Percentiles rank a stretch among this genome's conserved stretches.
Conservation (phyloP, 805 yeast species). For the Wickerhamomyces subpelliculosus region DNA sequence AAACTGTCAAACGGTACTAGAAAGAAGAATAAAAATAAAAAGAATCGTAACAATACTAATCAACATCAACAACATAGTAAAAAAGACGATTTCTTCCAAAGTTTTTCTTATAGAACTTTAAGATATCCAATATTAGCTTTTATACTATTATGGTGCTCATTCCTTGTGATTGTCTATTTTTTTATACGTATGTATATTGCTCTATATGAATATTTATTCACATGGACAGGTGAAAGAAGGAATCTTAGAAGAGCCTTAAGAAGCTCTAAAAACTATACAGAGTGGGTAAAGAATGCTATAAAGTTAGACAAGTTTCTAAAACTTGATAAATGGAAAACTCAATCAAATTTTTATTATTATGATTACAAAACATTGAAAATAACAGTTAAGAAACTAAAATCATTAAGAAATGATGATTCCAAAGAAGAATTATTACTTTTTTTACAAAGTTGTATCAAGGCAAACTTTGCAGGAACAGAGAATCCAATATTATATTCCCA, state of each 20-base stretch:
- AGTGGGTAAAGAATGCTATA: conserved; percentile 57
- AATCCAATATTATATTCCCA: conserved; percentile 66
- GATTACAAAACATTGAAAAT: conserved; percentile 55
- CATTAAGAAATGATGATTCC: conserved; percentile 25
- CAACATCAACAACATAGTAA: conserved; percentile 3
- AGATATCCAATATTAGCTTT: conserved; percentile 60
- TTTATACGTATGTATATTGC: conserved; percentile 54
- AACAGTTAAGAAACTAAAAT: conserved; percentile 36
- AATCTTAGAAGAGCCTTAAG: conserved; percentile 43
- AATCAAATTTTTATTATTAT: conserved; percentile 57
- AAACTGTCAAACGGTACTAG: too few species aligned
- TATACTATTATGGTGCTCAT: conserved; percentile 45
- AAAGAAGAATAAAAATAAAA: too few species aligned
- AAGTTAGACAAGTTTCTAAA: conserved; percentile 50
- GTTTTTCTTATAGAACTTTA: conserved; percentile 40
- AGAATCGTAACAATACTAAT: too few species aligned
- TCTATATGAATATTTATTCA: conserved; percentile 48
- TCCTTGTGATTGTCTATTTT: conserved; percentile 44
- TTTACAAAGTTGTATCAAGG: conserved; percentile 60
- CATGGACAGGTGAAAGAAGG: conserved; percentile 56
- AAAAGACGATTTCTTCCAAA: conserved; percentile 23
- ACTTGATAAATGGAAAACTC: conserved; percentile 56
- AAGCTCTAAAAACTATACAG: conserved; percentile 42
- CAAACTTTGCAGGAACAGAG: conserved; percentile 75
- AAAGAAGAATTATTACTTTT: conserved; percentile 45